Conservation (phyloP, 805 yeast genomes). For the Saccharomycopsis babjevae region DNA sequence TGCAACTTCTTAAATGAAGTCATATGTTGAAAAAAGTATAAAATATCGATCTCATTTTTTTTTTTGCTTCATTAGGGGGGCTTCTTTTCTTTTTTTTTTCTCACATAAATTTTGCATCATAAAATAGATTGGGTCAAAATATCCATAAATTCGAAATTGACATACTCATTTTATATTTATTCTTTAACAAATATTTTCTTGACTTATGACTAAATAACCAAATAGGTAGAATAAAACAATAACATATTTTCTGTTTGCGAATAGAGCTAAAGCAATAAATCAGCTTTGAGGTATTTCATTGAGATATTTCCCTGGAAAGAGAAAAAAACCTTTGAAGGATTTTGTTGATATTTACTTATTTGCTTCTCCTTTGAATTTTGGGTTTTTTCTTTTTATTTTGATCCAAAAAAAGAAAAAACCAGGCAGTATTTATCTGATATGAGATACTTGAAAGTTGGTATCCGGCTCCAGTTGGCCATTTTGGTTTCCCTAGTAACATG, state of each 20-base stretch:
- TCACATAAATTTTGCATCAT: too few relatives aligned
- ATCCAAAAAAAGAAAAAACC: neutral
- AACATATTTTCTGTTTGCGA: too few relatives aligned
- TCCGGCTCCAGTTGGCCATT: constrained; percentile 64
- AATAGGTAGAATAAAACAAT: too few relatives aligned
- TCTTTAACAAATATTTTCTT: too few relatives aligned
- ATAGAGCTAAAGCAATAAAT: too few relatives aligned
- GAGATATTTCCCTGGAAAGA: neutral
- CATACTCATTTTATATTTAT: too few relatives aligned
- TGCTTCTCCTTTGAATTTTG: neutral
- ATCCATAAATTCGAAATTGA: too few relatives aligned
- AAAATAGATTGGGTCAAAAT: too few relatives aligned
- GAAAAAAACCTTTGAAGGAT: neutral
- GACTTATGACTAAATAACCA: too few relatives aligned
- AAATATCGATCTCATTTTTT: neutral
- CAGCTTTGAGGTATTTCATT: too few relatives aligned
- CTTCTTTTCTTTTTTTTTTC: neutral
- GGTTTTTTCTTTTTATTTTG: neutral
- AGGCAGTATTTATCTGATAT: neutral
- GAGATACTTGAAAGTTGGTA: constrained; percentile 35
- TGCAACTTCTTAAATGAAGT: neutral
- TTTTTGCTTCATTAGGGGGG: neutral
- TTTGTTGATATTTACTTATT: neutral
- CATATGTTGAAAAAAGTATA: neutral
- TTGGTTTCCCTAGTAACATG: constrained; percentile 62